Evolutionary conservation across 495 filamentous ascomycete genomes (phyloP).

Genomic region (Podospora pseudopauciseta): DNA sequence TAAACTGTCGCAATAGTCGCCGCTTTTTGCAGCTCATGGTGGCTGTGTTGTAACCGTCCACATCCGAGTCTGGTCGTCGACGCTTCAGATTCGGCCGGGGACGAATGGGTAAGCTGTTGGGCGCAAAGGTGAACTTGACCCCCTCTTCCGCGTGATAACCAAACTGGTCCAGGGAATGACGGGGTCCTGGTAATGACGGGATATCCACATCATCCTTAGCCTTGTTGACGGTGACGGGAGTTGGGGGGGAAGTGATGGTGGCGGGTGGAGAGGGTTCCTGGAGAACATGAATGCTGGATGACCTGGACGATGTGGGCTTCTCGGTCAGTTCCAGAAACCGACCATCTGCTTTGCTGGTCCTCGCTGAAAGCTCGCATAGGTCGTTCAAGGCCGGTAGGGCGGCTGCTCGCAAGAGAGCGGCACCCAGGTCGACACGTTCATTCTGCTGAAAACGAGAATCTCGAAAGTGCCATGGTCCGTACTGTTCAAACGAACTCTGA

Average conservation of each 20-base stretch:
- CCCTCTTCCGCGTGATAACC: slow-evolving; percentile 13
- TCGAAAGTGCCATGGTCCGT: slow-evolving; percentile 32
- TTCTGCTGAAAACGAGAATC: slow-evolving; percentile 19
- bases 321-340: not conserved
- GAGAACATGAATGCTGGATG: not conserved
- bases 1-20: slow-evolving; percentile 56
- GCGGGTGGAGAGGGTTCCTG: not conserved
- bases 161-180: slow-evolving; percentile 18
- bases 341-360: not conserved
- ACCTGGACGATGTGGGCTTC: not conserved
- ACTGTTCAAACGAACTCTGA: slow-evolving; percentile 28
- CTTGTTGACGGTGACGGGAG: not conserved
- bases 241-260: not conserved
- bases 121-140: slow-evolving; percentile 25
- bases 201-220: not conserved
- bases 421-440: slow-evolving; percentile 18
- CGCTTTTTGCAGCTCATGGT: slow-evolving; percentile 60
- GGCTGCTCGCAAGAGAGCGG: slow-evolving; percentile 24
- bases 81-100: slow-evolving; percentile 48
- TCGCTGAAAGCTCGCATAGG: slow-evolving; percentile 20
- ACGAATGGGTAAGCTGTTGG: not conserved
- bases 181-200: not conserved
- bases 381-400: slow-evolving; percentile 20
- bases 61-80: slow-evolving; percentile 54
- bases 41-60: slow-evolving; percentile 56